phyloP scores from a whole-genome alignment of 805 yeast genomes.

The Myxozyma neotropica region DNA sequence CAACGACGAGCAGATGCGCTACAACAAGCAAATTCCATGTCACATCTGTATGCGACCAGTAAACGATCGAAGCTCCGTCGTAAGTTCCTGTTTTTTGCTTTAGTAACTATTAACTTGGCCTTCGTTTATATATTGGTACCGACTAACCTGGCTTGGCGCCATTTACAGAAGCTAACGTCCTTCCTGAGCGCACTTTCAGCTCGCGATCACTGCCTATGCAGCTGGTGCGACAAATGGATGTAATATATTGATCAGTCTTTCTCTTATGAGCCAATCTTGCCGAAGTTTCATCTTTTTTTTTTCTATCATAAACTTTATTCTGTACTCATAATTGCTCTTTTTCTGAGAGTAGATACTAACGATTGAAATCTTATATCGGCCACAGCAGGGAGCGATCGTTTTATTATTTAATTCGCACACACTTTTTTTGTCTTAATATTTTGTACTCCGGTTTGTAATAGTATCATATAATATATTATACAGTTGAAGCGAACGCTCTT shows the following conservation, averaged over 20 bases:
- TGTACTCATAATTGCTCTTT: too few relatives aligned
- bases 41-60: conserved; percentile 18
- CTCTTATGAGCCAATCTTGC: too few relatives aligned
- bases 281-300: background rate
- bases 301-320: too few relatives aligned
- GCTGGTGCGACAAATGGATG: conserved; percentile 32
- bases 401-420: too few relatives aligned
- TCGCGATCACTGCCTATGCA: conserved; percentile 17
- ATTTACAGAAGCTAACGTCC: background rate
- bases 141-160: background rate
- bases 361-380: too few relatives aligned
- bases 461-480: too few relatives aligned
- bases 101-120: background rate
- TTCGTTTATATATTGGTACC: background rate
- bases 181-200: conserved; percentile 4
- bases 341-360: too few relatives aligned
- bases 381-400: too few relatives aligned
- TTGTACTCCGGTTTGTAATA: too few relatives aligned
- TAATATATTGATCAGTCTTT: background rate
- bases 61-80: background rate
- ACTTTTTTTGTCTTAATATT: too few relatives aligned
- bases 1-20: background rate
- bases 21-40: conserved; percentile 7
- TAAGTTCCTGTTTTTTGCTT: background rate
- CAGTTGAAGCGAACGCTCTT: too few relatives aligned